phyloP scores from a whole-genome alignment of 2,329 filamentous ascomycete genomes.

The Penicillium sp. region DNA sequence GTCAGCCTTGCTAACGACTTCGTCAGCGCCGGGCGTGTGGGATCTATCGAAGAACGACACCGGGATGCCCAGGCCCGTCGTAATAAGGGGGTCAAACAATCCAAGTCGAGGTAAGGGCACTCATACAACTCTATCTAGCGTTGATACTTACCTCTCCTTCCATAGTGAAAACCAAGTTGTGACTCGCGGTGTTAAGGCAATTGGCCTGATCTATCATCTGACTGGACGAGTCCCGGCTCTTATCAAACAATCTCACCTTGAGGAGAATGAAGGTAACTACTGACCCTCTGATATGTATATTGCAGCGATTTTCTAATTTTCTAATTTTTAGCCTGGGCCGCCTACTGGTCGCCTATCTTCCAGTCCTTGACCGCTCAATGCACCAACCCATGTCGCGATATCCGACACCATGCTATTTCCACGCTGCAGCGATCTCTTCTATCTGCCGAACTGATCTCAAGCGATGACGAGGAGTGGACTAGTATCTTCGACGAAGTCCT shows the following conservation, averaged over 20 bases:
- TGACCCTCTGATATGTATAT: neutral
- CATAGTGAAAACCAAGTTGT: slow-evolving; percentile 69
- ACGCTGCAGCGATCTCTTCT: slow-evolving; percentile 83
- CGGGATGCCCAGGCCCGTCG: slow-evolving; percentile 56
- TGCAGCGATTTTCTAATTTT: slow-evolving; percentile 11
- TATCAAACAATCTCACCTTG: slow-evolving; percentile 90
- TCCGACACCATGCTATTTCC: slow-evolving; percentile 83
- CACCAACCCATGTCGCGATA: slow-evolving; percentile 89
- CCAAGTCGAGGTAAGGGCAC: slow-evolving; percentile 56
- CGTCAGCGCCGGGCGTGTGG: slow-evolving; percentile 75
- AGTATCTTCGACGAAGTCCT: slow-evolving; percentile 92
- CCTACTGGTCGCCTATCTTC: slow-evolving; percentile 96
- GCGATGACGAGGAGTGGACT: slow-evolving; percentile 86
- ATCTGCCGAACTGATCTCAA: slow-evolving; percentile 78
- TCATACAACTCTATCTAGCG: neutral
- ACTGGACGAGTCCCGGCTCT: slow-evolving; percentile 78
- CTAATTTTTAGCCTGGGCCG: slow-evolving; percentile 72
- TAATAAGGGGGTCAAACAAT: slow-evolving; percentile 54
- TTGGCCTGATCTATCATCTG: slow-evolving; percentile 78
- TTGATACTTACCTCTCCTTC: slow-evolving; percentile 15
- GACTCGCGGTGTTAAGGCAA: slow-evolving; percentile 73
- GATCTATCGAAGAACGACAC: slow-evolving; percentile 68
- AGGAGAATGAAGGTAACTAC: slow-evolving; percentile 71
- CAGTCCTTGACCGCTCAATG: slow-evolving; percentile 85
- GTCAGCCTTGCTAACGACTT: slow-evolving; percentile 86